Percentiles rank a stretch among this genome's conserved stretches.
phyloP scores from a whole-genome alignment of 139 green algal species.

The Tetradesmus lagerheimii region DNA sequence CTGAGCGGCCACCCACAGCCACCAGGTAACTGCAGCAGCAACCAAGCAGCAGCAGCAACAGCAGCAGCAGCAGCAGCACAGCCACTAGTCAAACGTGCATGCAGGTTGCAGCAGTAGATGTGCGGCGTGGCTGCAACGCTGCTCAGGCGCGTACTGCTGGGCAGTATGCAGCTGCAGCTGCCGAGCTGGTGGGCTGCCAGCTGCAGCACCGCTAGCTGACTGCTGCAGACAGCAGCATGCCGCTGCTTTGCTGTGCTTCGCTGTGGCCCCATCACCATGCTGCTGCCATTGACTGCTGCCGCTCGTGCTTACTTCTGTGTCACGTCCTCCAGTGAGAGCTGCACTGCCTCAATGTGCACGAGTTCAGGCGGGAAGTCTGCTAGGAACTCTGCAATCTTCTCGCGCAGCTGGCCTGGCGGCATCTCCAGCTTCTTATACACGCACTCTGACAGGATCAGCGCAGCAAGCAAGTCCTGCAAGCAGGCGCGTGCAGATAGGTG shows the following conservation, averaged over 20 bases:
- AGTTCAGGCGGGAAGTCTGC: slow-evolving; percentile 58
- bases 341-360: slow-evolving; percentile 62
- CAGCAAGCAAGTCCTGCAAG: slow-evolving; percentile 62
- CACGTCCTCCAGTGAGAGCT: slow-evolving; percentile 55
- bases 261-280: background rate
- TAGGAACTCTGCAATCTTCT: slow-evolving; percentile 45
- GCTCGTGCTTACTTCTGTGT: slow-evolving; percentile 56
- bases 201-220: no score
- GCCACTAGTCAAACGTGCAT: background rate
- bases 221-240: background rate
- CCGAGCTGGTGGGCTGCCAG: no score
- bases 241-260: background rate
- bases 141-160: no score
- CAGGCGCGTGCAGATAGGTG: background rate
- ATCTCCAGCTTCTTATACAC: slow-evolving; percentile 79
- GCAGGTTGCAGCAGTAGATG: background rate
- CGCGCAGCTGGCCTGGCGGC: slow-evolving; percentile 33
- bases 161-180: no score
- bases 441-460: slow-evolving; percentile 65
- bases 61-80: background rate
- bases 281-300: background rate
- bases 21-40: slow-evolving; percentile 73
- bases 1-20: slow-evolving; percentile 51
- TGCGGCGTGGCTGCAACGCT: no score
- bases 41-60: background rate